These are phyloP conservation scores for Pelargonium nanum DNA, from an alignment of 345 rosid species.

Conservation along the genomic window DNA sequence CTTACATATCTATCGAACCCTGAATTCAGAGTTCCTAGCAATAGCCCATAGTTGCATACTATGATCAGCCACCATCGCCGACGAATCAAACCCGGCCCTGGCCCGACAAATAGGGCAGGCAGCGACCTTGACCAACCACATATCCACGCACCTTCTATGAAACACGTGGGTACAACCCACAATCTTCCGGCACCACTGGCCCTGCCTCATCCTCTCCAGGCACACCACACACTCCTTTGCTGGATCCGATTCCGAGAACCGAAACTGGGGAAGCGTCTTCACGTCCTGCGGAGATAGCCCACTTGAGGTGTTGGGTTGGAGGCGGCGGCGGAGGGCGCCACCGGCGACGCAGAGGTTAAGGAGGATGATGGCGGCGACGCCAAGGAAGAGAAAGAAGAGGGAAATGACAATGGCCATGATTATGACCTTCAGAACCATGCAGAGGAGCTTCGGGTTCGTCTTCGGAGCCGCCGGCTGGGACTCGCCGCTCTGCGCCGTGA, in stretches of 20 bases:
- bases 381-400: conserved; percentile 42
- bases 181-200: conserved; percentile 77
- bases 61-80: not conserved
- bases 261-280: conserved; percentile 55
- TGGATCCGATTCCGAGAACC: conserved; percentile 18
- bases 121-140: conserved; percentile 61
- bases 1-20: not conserved
- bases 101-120: conserved; percentile 72
- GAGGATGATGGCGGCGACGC: conserved; percentile 31
- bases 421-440: conserved; percentile 43
- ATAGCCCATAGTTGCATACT: not conserved
- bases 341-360: conserved; percentile 45
- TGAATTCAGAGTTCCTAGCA: not conserved
- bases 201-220: conserved; percentile 55
- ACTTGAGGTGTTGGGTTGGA: conserved; percentile 23
- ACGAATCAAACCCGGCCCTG: conserved; percentile 21
- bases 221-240: conserved; percentile 56
- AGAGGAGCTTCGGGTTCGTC: conserved; percentile 36
- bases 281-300: conserved; percentile 43
- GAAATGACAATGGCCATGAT: conserved; percentile 63
- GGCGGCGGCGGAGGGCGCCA: conserved; percentile 39
- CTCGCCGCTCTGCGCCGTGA: too few species aligned
- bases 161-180: conserved; percentile 68
- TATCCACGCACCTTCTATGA: conserved; percentile 69
- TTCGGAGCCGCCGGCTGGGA: conserved; percentile 29